Percentiles rank a stretch among this genome's conserved stretches.
phyloP scores from a whole-genome alignment of 164 flowering plant species.

The Magnolia officinalis region DNA sequence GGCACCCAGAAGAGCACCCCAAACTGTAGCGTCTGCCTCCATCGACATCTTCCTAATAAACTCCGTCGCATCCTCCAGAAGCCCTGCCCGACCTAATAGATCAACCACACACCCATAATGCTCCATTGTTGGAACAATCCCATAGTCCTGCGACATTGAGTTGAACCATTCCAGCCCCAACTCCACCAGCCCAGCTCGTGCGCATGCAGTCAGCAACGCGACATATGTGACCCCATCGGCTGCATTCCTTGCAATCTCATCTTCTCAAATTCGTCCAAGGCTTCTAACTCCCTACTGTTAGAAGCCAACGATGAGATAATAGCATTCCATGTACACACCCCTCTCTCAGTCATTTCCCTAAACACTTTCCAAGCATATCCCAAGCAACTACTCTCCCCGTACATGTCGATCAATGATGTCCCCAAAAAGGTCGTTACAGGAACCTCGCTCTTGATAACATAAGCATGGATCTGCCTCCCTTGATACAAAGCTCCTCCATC shows the following conservation, averaged over 20 bases:
- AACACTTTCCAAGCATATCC: slow-evolving; percentile 40
- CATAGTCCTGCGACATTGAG: slow-evolving; percentile 40
- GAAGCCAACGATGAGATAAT: slow-evolving; percentile 58
- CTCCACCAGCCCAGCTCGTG: slow-evolving; percentile 52
- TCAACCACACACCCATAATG: slow-evolving; percentile 84
- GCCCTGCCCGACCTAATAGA: slow-evolving; percentile 76
- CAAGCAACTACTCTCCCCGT: slow-evolving; percentile 59
- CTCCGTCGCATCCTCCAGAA: slow-evolving; percentile 46
- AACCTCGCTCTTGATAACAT: slow-evolving; percentile 36
- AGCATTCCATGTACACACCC: slow-evolving; percentile 78
- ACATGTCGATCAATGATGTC: slow-evolving; percentile 61
- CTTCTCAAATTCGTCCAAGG: slow-evolving; percentile 48
- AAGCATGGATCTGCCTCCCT: slow-evolving; percentile 72
- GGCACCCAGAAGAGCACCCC: slow-evolving; percentile 77
- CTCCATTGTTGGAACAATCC: slow-evolving; percentile 58
- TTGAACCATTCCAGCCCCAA: slow-evolving; percentile 45
- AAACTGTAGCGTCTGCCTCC: slow-evolving; percentile 66
- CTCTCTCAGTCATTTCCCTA: slow-evolving; percentile 29
- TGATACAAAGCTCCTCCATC: slow-evolving; percentile 33
- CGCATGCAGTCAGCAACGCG: slow-evolving; percentile 63
- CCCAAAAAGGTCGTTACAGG: slow-evolving; percentile 40
- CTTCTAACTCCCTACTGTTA: slow-evolving; percentile 52
- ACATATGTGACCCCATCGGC: slow-evolving; percentile 70
- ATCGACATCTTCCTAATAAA: slow-evolving; percentile 58
- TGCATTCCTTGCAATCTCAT: slow-evolving; percentile 37